Base-by-base conservation (phyloP, 2,329 filamentous ascomycete genomes). In the Pseudogymnoascus sp. region DNA sequence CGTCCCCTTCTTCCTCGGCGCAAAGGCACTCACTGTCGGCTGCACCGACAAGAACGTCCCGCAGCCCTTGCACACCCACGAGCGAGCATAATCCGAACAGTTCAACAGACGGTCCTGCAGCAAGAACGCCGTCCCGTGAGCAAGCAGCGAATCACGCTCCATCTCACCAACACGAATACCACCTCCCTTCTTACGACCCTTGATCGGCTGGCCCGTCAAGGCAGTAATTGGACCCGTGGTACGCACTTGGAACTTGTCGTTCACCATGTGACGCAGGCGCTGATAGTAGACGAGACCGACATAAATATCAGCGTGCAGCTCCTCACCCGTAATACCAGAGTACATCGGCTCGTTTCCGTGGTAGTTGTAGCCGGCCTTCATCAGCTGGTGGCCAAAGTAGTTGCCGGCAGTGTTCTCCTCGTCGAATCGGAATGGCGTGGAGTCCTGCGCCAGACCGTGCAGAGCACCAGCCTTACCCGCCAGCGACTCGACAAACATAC, bases 111-210 rank as follows among this genome's bases (percentile, higher is more conserved):
- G 88, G 74, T 99, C 94, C 74, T 99, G 94, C 5, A 99, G 83
- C 64, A 99, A 77, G 79, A 96, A 97, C 3, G 93, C 92, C 1
- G 92, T 94, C 25, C 94, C 94, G 80, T 99, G 94, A 4, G 94
- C 94, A 62, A 99, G 84, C 21, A 99, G 81, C 3, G 93, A 90
- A 75, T 99, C 94, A 67, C 94, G 89, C 78, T 99, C 94, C 94
- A 99, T 99, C 77, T 99, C 94, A 76, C 94, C 94, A 31, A 99
- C 93, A 81, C 94, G 92, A 73, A 99, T 97, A 87, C 94, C 94
- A 78, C 94, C 94, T 72, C 93, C 94, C 76, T 93, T 90, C 74
- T 95, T 94, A 74, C 94, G 83, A 66, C 94, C 94, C 80, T 97
- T 97, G 80, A 99, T 94, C 40, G 94, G 94, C 74, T 99, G 94